Percentiles rank a stretch among this genome's conserved stretches.
These are phyloP conservation scores for Paraconiothyrium sp. DNA, from an alignment of 2,329 filamentous ascomycete species.

Conservation along the genomic window DNA sequence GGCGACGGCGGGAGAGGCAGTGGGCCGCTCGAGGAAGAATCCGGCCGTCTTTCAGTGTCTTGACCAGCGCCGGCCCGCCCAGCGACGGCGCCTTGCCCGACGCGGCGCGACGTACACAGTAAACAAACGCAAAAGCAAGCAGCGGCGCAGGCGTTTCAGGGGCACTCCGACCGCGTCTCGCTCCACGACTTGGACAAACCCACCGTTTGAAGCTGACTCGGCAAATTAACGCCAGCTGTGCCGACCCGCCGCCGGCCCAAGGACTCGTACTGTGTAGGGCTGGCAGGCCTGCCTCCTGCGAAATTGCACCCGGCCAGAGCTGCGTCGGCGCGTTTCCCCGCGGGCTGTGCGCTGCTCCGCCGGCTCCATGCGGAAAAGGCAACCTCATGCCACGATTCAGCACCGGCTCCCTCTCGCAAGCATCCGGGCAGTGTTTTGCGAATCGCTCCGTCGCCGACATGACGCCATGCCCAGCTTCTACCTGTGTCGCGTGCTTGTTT, in stretches of 20 bases:
- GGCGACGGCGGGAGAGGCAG: background rate
- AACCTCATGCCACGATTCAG: constrained; percentile 18
- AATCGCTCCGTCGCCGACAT: constrained; percentile 2
- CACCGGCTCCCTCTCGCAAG: constrained; percentile 17
- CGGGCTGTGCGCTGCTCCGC: constrained; percentile 18
- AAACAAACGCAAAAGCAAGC: background rate
- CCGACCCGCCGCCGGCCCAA: constrained; percentile 12
- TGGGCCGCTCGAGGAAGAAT: background rate
- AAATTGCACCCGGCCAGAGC: constrained; percentile 16
- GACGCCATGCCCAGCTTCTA: constrained; percentile 2
- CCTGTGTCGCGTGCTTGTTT: background rate
- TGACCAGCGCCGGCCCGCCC: background rate
- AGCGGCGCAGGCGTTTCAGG: constrained; percentile 18
- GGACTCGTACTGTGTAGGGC: constrained; percentile 13
- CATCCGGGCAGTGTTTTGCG: constrained; percentile 12
- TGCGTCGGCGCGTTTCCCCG: constrained; percentile 15
- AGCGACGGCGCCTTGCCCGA: background rate
- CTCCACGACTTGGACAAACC: constrained; percentile 11
- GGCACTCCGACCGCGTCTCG: constrained; percentile 2
- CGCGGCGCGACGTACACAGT: background rate
- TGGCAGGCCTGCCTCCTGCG: constrained; percentile 12
- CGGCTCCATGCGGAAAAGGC: constrained; percentile 18
- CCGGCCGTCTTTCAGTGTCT: background rate
- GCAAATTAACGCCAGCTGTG: constrained; percentile 20
- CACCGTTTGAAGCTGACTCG: constrained; percentile 33